A percentile compares a stretch with the other conserved stretches of the same genome.
Conservation (phyloP, 202 grass and related monocot species). For the Setaria italica region DNA sequence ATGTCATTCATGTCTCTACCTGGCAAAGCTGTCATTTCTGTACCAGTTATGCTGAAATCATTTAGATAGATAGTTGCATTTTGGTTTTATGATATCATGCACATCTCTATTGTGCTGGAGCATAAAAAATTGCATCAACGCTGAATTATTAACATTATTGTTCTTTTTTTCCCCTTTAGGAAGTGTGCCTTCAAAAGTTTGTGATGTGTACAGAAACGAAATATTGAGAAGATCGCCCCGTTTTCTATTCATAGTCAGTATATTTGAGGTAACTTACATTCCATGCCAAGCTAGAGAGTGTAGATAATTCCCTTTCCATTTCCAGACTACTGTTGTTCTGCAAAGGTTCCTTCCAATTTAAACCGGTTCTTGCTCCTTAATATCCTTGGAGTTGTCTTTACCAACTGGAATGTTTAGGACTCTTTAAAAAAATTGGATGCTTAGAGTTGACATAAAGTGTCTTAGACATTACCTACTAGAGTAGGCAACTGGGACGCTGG, state of each 20-base stretch:
- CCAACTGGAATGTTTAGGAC: slow-evolving; percentile 23
- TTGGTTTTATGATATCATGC: slow-evolving; percentile 18
- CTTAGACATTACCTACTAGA: neutral
- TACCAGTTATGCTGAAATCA: slow-evolving; percentile 11
- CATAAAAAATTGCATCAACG: neutral
- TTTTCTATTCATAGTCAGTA: slow-evolving; percentile 37
- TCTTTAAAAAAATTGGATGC: neutral
- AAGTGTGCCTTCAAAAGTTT: neutral
- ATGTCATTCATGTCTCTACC: slow-evolving; percentile 49
- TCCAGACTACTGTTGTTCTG: neutral
- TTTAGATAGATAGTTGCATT: slow-evolving; percentile 23
- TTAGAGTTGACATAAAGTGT: slow-evolving; percentile 35
- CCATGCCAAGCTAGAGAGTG: neutral
- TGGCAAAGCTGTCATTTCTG: slow-evolving; percentile 32
- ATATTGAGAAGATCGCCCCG: neutral
- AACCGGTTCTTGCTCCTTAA: neutral
- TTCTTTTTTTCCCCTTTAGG: neutral
- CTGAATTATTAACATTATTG: neutral
- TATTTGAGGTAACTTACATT: slow-evolving; percentile 12
- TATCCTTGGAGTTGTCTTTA: slow-evolving; percentile 20
- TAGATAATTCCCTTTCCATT: neutral
- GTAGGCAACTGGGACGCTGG: slow-evolving; percentile 6
- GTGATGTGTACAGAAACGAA: neutral
- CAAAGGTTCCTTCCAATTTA: slow-evolving; percentile 8
- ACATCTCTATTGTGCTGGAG: slow-evolving; percentile 15